These are phyloP conservation scores for Fraxinus nigra DNA, from an alignment of 305 asterid species.

Conservation along the genomic window DNA sequence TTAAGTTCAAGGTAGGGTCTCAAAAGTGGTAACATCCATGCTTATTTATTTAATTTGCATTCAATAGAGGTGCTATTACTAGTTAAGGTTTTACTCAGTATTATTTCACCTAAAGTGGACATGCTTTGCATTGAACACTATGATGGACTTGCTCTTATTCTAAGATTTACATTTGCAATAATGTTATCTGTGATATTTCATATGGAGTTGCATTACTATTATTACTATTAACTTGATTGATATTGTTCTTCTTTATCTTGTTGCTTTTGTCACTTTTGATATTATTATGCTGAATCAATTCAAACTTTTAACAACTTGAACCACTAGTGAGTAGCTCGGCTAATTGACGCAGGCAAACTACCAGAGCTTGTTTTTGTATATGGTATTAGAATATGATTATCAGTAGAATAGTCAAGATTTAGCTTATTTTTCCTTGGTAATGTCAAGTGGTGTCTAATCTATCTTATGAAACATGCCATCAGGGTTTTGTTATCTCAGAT, in stretches of 20 bases:
- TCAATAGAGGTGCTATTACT: background rate
- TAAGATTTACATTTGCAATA: background rate
- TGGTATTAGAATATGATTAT: background rate
- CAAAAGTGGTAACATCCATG: slow-evolving; percentile 3
- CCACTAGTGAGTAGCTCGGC: slow-evolving; percentile 6
- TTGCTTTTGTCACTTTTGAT: background rate
- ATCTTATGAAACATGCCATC: slow-evolving; percentile 10
- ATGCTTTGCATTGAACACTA: background rate
- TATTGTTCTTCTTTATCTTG: background rate
- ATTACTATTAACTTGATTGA: slow-evolving; percentile 2
- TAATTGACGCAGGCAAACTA: slow-evolving; percentile 21
- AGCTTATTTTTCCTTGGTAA: background rate
- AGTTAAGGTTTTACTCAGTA: background rate
- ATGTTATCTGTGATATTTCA: background rate
- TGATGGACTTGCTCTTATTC: background rate
- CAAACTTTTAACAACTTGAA: background rate
- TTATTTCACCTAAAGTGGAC: background rate
- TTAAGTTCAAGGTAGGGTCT: slow-evolving; percentile 65
- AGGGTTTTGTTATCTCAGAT: slow-evolving; percentile 77
- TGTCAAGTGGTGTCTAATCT: background rate
- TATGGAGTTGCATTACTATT: background rate
- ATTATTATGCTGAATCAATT: slow-evolving; percentile 17
- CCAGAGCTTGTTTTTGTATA: background rate
- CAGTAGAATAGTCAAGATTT: background rate
- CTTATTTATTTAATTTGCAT: slow-evolving; percentile 1